Percentiles rank a stretch among this genome's conserved stretches.
phyloP scores from a whole-genome alignment of 2,329 filamentous ascomycete species.

The Podosphaera fusca region DNA sequence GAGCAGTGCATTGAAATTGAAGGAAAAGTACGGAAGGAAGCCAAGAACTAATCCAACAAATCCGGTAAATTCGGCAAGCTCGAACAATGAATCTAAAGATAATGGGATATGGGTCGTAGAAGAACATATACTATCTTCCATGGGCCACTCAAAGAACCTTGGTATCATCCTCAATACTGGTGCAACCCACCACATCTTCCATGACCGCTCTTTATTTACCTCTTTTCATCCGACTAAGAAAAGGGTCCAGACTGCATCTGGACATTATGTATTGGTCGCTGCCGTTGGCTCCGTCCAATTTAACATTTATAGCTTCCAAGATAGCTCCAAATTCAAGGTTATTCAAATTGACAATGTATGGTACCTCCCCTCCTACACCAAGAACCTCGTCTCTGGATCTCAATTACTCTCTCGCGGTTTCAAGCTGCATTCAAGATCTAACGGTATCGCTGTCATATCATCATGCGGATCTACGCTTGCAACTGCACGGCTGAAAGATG shows the following conservation, averaged over 20 bases:
- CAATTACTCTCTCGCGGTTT: background rate
- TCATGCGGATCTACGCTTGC: background rate
- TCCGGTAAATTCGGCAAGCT: too few relatives aligned
- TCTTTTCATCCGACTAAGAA: too few relatives aligned
- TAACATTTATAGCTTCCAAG: background rate
- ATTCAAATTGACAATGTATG: background rate
- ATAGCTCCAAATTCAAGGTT: background rate
- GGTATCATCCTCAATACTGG: too few relatives aligned
- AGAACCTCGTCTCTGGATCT: background rate
- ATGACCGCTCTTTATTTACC: too few relatives aligned
- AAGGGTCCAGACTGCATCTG: too few relatives aligned
- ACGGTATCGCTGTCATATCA: background rate
- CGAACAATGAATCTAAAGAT: too few relatives aligned
- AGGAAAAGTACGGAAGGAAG: background rate
- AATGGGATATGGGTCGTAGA: too few relatives aligned
- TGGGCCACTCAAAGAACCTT: too few relatives aligned
- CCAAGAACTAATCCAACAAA: background rate
- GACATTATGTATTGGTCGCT: background rate
- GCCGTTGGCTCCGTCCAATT: background rate
- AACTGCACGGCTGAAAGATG: background rate
- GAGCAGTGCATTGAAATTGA: too few relatives aligned
- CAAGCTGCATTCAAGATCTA: background rate
- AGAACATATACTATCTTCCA: too few relatives aligned
- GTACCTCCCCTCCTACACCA: background rate
- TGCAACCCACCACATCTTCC: too few relatives aligned